Conservation (phyloP, 345 rosid species). For the Eucalyptus camaldulensis region DNA sequence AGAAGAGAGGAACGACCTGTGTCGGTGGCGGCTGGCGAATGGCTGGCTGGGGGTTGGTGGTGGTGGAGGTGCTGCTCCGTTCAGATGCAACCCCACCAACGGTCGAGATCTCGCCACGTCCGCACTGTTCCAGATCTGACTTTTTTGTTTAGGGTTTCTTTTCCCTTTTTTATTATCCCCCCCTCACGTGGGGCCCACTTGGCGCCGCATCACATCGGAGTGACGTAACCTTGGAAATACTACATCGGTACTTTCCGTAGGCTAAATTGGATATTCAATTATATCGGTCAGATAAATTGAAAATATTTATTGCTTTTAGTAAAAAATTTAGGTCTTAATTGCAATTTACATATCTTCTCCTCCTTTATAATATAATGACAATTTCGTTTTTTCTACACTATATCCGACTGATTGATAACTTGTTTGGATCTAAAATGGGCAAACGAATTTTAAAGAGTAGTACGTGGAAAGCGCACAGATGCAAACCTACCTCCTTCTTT, state of each 20-base stretch:
- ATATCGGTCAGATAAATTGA: background rate
- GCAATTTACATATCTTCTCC: background rate
- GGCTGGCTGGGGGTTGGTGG: background rate
- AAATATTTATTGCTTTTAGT: too few relatives aligned
- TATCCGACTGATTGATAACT: accelerated
- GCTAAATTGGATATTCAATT: background rate
- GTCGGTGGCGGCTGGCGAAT: background rate
- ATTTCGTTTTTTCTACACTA: accelerated
- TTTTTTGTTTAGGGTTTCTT: background rate
- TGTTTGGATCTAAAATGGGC: accelerated
- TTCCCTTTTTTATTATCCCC: background rate
- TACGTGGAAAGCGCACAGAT: accelerated
- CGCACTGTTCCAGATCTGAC: background rate
- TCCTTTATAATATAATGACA: background rate
- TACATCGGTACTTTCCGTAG: background rate
- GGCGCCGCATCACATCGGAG: background rate
- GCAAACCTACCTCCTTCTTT: accelerated
- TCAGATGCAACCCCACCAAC: background rate
- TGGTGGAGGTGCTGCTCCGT: background rate
- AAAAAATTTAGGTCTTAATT: background rate
- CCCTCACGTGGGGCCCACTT: background rate
- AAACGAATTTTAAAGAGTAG: accelerated
- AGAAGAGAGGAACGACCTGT: background rate
- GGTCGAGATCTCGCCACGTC: background rate
- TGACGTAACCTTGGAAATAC: background rate